Conservation (phyloP, 1,284 basidiomycete genomes). For the Tilletia walkeri region DNA sequence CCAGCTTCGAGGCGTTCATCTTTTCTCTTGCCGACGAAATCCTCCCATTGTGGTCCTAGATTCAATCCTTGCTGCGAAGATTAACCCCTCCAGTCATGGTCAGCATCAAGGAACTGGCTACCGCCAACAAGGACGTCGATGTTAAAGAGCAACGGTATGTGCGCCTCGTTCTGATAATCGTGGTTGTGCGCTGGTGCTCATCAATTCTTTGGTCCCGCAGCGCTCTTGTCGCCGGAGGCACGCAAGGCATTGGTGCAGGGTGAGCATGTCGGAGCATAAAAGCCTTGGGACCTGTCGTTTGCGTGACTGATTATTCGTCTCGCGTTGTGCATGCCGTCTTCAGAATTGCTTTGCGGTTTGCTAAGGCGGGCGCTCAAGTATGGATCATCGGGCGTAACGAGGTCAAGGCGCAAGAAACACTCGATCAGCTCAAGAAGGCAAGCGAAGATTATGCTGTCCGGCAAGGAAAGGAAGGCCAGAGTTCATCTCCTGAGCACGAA, state of each 20-base stretch:
- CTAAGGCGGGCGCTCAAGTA: slow-evolving; percentile 52
- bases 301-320: not conserved
- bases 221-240: slow-evolving; percentile 42
- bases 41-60: too few species aligned
- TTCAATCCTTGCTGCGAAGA: not conserved
- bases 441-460: not conserved
- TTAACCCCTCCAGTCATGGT: not conserved
- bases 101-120: not conserved
- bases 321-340: too few species aligned
- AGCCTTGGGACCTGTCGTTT: not conserved
- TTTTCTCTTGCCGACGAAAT: too few species aligned
- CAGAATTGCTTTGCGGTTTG: slow-evolving; percentile 44
- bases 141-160: slow-evolving; percentile 2
- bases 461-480: not conserved
- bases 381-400: slow-evolving; percentile 56
- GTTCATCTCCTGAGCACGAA: slow-evolving; percentile 28
- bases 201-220: not conserved
- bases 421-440: slow-evolving; percentile 42
- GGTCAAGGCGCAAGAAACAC: slow-evolving; percentile 40
- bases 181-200: not conserved
- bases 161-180: not conserved
- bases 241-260: slow-evolving; percentile 46
- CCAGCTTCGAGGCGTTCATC: too few species aligned
- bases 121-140: not conserved
- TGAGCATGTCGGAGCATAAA: not conserved